phyloP scores from a whole-genome alignment of 1,139 yeast species.

The Groenewaldozyma auringiensis region DNA sequence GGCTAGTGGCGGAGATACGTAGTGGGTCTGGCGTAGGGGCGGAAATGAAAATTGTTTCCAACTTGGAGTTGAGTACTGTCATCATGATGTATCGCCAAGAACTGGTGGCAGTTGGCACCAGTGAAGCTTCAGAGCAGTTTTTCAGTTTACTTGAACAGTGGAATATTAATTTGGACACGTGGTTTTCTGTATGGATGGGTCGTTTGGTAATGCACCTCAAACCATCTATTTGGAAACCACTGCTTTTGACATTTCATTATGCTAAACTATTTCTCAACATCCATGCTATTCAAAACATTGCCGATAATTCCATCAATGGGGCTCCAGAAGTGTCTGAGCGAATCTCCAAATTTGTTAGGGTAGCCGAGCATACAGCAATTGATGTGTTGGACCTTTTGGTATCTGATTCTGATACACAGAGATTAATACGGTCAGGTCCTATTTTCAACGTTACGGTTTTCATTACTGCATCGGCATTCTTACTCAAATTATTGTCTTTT shows the following conservation, averaged over 20 bases:
- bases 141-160: constrained; percentile 16
- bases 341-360: constrained; percentile 10
- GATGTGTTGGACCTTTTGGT: constrained; percentile 21
- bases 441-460: constrained; percentile 23
- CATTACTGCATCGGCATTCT: constrained; percentile 22
- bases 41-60: constrained; percentile 21
- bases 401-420: constrained; percentile 21
- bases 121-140: neutral
- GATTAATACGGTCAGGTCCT: constrained; percentile 20
- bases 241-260: constrained; percentile 21
- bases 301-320: constrained; percentile 2
- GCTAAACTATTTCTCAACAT: constrained; percentile 21
- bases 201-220: constrained; percentile 18
- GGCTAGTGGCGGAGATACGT: constrained; percentile 5
- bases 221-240: constrained; percentile 23
- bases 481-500: constrained; percentile 18
- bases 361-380: constrained; percentile 22
- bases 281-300: constrained; percentile 12
- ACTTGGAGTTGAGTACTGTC: constrained; percentile 22
- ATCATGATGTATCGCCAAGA: constrained; percentile 22
- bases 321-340: constrained; percentile 8
- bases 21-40: constrained; percentile 17
- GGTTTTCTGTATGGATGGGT: constrained; percentile 24
- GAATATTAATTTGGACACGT: constrained; percentile 22
- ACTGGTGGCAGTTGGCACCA: constrained; percentile 4